phyloP scores from a whole-genome alignment of 345 rosid species.

The Adansonia digitata region DNA sequence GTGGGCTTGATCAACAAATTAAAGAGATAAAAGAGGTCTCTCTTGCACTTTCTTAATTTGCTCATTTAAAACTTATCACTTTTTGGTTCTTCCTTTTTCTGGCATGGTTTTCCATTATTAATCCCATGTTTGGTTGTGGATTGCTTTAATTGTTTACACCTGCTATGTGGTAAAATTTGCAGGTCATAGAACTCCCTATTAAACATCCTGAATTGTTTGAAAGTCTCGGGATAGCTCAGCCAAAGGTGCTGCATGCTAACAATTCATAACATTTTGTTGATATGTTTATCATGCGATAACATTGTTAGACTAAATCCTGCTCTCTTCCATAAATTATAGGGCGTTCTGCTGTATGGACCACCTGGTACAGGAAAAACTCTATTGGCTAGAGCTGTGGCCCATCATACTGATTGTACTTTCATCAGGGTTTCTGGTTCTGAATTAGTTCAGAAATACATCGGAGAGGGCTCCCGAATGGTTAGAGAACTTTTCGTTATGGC shows the following conservation, averaged over 20 bases:
- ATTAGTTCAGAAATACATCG: constrained; percentile 94
- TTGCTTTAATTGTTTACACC: neutral
- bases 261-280: neutral
- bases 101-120: neutral
- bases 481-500: constrained; percentile 99
- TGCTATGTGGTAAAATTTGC: constrained; percentile 13
- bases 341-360: constrained; percentile 94
- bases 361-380: constrained; percentile 99
- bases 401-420: constrained; percentile 98
- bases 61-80: neutral
- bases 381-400: constrained; percentile 98
- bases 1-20: constrained; percentile 98
- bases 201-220: constrained; percentile 98
- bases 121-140: neutral
- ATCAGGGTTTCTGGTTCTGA: constrained; percentile 99
- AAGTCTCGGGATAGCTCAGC: constrained; percentile 97
- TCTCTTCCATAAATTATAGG: constrained; percentile 34
- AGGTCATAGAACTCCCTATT: constrained; percentile 99
- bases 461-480: constrained; percentile 99
- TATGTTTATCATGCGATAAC: neutral
- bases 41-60: neutral
- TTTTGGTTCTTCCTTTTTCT: neutral
- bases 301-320: neutral
- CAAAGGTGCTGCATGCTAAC: constrained; percentile 52
- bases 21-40: constrained; percentile 94